Evolutionary conservation across 2,329 filamentous ascomycete genomes (phyloP), one percentile per base, ranked within the genome.

Genomic region (Aspergillus sp.): DNA sequence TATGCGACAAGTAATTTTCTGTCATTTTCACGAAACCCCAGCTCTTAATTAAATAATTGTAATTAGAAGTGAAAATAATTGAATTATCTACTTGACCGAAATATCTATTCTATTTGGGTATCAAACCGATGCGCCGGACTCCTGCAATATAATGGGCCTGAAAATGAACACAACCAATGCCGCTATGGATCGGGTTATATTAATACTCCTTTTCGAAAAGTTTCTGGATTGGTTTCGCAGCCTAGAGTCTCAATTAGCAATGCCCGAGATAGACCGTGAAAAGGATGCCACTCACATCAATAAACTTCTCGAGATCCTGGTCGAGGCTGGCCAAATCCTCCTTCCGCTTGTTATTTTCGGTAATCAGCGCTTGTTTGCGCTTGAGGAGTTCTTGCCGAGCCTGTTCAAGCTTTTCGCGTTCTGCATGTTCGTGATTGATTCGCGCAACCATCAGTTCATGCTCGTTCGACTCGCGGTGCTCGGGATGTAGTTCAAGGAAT

Each of bases 271-370:
- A 15, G 12, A 23, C 58, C 14, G 14, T 14, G 15, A 5, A 40
- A 60, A 44, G 48, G 44, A 49, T 21, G 49, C 55, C 53, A 57
- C 88, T 70, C 70, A 91, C 90, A 75, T 96, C 91, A 68, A 96
- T 93, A 70, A 96, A 96, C 69, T 90, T 93, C 77, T 98, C 95
- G 57, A 98, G 79, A 74, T 96, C 91, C 69, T 90, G 89, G 68
- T 99, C 95, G 60, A 99, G 79, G 68, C 90, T 96, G 19, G 90
- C 92, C 49, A 99, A 79, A 68, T 98, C 92, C 56, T 97, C 93
- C 73, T 96, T 96, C 64, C 93, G 85, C 77, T 91, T 91, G 77
- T 96, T 96, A 73, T 97, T 97, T 72, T 89, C 87, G 35, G 85
- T 84, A 61, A 88, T 86, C 60, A 90, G 74, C 3, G 81, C 84